A percentile compares a stretch with the other conserved stretches of the same genome.
Conservation (phyloP, 2,329 filamentous ascomycete species). For the Biscogniauxia sp. region DNA sequence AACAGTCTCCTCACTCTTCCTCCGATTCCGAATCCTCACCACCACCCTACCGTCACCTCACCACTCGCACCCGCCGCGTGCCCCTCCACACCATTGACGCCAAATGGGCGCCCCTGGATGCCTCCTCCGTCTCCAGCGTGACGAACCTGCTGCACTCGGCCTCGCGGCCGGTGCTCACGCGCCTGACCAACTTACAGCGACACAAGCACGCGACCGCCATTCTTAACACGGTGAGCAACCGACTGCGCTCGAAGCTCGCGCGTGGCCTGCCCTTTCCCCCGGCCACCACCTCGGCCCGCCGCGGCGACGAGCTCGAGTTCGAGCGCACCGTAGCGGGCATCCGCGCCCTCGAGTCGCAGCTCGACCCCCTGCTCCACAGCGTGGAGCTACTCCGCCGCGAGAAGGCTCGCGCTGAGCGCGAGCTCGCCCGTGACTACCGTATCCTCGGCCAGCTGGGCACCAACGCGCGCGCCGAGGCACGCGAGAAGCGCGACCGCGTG, state of each 20-base stretch:
- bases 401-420: constrained; percentile 53
- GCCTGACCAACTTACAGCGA: constrained; percentile 47
- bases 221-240: constrained; percentile 53
- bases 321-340: constrained; percentile 63
- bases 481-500: constrained; percentile 47
- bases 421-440: constrained; percentile 56
- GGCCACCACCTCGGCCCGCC: constrained; percentile 41
- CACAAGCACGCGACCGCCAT: constrained; percentile 54
- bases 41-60: constrained; percentile 49
- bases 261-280: constrained; percentile 67
- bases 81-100: constrained; percentile 64
- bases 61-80: constrained; percentile 50
- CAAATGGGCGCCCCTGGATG: constrained; percentile 62
- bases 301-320: constrained; percentile 62
- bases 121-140: constrained; percentile 54
- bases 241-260: constrained; percentile 56
- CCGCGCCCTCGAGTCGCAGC: constrained; percentile 52
- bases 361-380: constrained; percentile 62
- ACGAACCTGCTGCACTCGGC: constrained; percentile 55
- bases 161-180: constrained; percentile 60
- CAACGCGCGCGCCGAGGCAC: constrained; percentile 55
- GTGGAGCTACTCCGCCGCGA: constrained; percentile 60
- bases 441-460: constrained; percentile 49
- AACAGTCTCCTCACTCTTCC: constrained; percentile 16
- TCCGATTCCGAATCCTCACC: constrained; percentile 27